Evolutionary conservation across 306 rosid species (phyloP), one percentile per base, ranked within the genome.

Genomic region (Ormosia semicastrata): DNA sequence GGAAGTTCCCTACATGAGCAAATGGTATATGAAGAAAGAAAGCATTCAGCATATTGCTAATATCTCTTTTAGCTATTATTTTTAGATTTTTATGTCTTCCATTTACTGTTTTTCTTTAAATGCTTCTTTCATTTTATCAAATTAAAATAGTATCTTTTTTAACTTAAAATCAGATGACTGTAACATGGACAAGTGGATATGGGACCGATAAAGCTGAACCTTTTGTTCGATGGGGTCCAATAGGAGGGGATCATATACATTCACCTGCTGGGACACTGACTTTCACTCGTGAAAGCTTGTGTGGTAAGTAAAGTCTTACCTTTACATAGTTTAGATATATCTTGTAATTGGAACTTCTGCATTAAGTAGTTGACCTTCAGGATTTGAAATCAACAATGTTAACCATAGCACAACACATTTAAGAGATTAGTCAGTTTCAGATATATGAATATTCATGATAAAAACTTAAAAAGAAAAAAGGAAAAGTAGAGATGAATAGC

Each of bases 131-230:
- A 4, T 34, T 36, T 32, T 71, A 71, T 80, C 49, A 67, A 34
- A 74, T 50, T 68, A 54, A 44, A 76, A 9, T 11, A 13, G 36
- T 53, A 64, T 24, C 57, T 62, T 44, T 81, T 71, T 65, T 71
- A 33, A 41, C 37, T 44, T 64, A 30, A 41, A 80, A 66, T 52
- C 88, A 92, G 97, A 94, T 92, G 89, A 90, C 95, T 15, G 94
- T 91, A 76, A 92, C 97, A 81, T 94, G 97, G 98, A 92, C 97
- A 65, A 92, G 97, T 53, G 98, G 98, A 86, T 92, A 87, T 83
- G 89, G 86, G 66, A 88, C 73, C 18, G 49, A 49, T 47, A 91
- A 90, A 82, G 98, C 98, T 30, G 88, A 83, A 53, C 91, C 97
- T 78, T 89, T 94, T 53, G 90, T 92, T 74, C 89, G 88, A 79